phyloP scores from a whole-genome alignment of 306 rosid species.

The Castanospermum australe region DNA sequence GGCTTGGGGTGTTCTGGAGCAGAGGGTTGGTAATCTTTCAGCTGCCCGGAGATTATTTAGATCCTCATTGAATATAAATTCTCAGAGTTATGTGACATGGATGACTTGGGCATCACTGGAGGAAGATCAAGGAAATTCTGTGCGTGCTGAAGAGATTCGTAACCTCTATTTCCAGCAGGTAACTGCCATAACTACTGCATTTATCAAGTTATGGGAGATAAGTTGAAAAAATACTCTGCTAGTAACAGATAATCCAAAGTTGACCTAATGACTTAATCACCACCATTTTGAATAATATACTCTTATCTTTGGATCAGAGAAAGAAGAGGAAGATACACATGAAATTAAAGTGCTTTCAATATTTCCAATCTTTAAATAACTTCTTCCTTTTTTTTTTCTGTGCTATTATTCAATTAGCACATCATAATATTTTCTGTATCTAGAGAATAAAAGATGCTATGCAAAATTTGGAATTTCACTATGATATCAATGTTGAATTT shows the following conservation, averaged over 20 bases:
- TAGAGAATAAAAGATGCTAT: neutral
- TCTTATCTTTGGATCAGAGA: neutral
- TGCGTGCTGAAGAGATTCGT: conserved; percentile 93
- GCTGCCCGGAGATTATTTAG: conserved; percentile 84
- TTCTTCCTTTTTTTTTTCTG: neutral
- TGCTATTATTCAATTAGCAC: neutral
- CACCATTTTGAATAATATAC: neutral
- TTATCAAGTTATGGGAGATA: neutral
- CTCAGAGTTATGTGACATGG: conserved; percentile 97
- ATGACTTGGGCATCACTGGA: conserved; percentile 98
- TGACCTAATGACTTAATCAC: neutral
- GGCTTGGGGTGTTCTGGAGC: conserved; percentile 99
- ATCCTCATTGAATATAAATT: conserved; percentile 77
- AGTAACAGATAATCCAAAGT: neutral
- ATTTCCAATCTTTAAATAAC: neutral
- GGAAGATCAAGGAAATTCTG: conserved; percentile 87
- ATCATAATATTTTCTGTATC: neutral
- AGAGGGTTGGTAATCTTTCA: conserved; percentile 73
- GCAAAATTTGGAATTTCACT: neutral
- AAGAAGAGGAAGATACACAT: neutral
- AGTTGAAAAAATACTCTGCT: conserved; percentile 3
- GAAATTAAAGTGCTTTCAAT: neutral
- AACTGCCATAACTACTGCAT: neutral
- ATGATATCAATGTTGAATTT: too few relatives aligned
- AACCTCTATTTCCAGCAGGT: conserved; percentile 95